Base-by-base conservation (phyloP, 495 filamentous ascomycete species). In the Aspergillus steynii region DNA sequence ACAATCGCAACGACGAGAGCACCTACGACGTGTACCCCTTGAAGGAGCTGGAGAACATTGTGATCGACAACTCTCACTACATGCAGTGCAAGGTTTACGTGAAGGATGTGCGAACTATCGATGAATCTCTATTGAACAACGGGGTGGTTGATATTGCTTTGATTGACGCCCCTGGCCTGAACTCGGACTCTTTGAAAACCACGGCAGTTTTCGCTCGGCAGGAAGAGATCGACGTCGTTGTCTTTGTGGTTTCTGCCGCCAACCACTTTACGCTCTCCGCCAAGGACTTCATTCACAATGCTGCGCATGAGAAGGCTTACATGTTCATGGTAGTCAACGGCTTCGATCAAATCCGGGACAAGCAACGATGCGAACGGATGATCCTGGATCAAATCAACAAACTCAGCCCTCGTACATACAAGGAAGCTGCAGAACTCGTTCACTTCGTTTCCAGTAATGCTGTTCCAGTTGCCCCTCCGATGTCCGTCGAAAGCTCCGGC, bases 311-410 rank as follows among this genome's bases (percentile, higher is more conserved):
- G 70, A 99, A 99, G 70, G 94, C 94, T 12, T 98, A 99, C 68
- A 94, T 99, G 65, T 99, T 99, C 79, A 95, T 99, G 77, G 95
- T 98, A 8, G 95, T 98, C 53, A 99, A 99, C 71, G 92, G 93
- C 32, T 99, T 91, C 66, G 96, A 99, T 74, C 89, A 90, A 62
- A 97, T 99, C 66, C 82, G 87, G 61, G 92, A 98, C 74, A 95
- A 98, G 77, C 84, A 90, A 55, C 75, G 87, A 59, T 93, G 90
- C 67, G 86, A 96, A 70, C 89, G 93, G 66, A 87, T 94, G 87
- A 95, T 99, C 37, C 76, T 98, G 49, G 91, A 96, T 62, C 92
- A 98, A 72, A 88, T 99, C 29, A 80, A 81, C 48, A 83, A 85
- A 29, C 81, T 98, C 49, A 97, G 94, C 67, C 93, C 93, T 29